Conservation (phyloP, 306 rosid species). For the Prunus mume region DNA sequence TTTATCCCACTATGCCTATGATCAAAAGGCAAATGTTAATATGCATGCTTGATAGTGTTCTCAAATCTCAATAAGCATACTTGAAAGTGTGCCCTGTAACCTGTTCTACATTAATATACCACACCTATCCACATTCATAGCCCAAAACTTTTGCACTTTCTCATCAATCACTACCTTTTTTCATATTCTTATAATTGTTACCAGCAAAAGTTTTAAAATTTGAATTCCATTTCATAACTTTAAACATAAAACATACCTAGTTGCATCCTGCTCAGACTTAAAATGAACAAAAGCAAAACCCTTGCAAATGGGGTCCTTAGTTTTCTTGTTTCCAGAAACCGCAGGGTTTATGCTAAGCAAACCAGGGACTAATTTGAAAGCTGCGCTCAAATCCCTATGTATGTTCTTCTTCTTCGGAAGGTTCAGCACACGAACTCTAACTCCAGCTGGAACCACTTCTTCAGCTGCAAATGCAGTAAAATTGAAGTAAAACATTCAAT, state of each 20-base stretch:
- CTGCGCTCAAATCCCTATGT: conserved; percentile 64
- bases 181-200: neutral
- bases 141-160: neutral
- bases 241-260: conserved; percentile 38
- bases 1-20: neutral
- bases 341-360: conserved; percentile 59
- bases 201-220: neutral
- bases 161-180: neutral
- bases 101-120: neutral
- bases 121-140: neutral
- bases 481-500: neutral
- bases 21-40: neutral
- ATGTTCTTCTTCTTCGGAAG: conserved; percentile 83
- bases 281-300: conserved; percentile 84
- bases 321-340: conserved; percentile 79
- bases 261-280: conserved; percentile 60
- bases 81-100: too few relatives aligned
- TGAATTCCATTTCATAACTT: neutral
- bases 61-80: neutral
- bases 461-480: conserved; percentile 33
- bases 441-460: conserved; percentile 45
- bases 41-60: neutral
- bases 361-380: conserved; percentile 65
- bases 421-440: conserved; percentile 56
- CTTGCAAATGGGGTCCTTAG: conserved; percentile 92